These are phyloP conservation scores for Exophiala mesophila DNA, from an alignment of 2,329 filamentous ascomycete genomes.

Conservation along the genomic window DNA sequence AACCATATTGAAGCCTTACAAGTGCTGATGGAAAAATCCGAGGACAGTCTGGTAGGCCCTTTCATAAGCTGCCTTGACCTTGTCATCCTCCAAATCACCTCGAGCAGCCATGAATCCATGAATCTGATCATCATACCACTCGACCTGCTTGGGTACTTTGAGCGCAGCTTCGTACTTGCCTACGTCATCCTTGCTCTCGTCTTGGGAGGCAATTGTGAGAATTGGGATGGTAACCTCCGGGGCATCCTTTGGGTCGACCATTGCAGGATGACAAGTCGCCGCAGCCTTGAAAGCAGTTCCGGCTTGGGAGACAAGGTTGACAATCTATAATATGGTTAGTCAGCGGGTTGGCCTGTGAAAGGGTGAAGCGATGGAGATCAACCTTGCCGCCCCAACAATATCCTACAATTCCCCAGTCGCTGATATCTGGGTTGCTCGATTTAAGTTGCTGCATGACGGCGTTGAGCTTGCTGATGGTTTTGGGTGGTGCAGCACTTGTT, in stretches of 20 bases:
- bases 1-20: too few species aligned
- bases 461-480: slow-evolving; percentile 52
- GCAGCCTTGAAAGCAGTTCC: slow-evolving; percentile 55
- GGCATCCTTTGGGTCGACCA: slow-evolving; percentile 57
- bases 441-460: slow-evolving; percentile 52
- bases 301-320: slow-evolving; percentile 53
- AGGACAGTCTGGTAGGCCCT: slow-evolving; percentile 39
- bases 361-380: background rate
- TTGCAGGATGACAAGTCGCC: slow-evolving; percentile 54
- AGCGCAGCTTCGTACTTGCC: slow-evolving; percentile 37
- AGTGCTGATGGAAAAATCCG: slow-evolving; percentile 39
- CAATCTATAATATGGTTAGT: slow-evolving; percentile 13
- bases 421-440: slow-evolving; percentile 42
- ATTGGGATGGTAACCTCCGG: slow-evolving; percentile 53
- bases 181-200: slow-evolving; percentile 50
- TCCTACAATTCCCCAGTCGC: slow-evolving; percentile 56
- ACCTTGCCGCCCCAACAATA: slow-evolving; percentile 56
- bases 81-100: slow-evolving; percentile 35
- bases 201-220: slow-evolving; percentile 53
- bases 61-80: slow-evolving; percentile 41
- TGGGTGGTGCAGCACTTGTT: slow-evolving; percentile 53
- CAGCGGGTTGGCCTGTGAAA: background rate
- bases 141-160: slow-evolving; percentile 37
- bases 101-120: slow-evolving; percentile 47
- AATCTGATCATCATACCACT: slow-evolving; percentile 41